Percentiles rank a stretch among this genome's conserved stretches.
Evolutionary conservation across 371 early-diverging fungal genomes (phyloP).

Genomic region (Parasitella parasitica): DNA sequence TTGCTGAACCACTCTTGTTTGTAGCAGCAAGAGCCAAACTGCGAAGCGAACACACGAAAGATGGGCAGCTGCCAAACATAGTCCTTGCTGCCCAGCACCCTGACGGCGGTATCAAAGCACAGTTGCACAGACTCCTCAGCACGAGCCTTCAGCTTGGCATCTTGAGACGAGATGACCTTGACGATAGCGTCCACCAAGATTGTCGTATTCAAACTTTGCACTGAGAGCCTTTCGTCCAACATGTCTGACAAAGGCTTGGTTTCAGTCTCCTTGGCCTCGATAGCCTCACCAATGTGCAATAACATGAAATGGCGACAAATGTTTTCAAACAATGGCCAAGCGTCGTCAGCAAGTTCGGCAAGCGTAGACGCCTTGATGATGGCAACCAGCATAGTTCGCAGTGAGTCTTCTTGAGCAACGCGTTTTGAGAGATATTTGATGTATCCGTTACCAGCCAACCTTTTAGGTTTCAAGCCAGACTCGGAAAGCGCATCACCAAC

Average conservation of each 20-base stretch:
- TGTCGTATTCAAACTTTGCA: constrained; percentile 55
- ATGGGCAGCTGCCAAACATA: constrained; percentile 65
- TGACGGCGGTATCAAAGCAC: constrained; percentile 63
- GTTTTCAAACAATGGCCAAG: constrained; percentile 66
- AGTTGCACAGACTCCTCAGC: constrained; percentile 65
- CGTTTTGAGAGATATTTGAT: constrained; percentile 51
- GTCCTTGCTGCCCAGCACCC: constrained; percentile 59
- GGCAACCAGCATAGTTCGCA: constrained; percentile 63
- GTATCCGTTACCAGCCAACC: constrained; percentile 46
- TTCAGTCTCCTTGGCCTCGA: constrained; percentile 56
- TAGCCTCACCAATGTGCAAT: constrained; percentile 67
- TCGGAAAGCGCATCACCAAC: constrained; percentile 35
- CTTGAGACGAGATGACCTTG: constrained; percentile 73
- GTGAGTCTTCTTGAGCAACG: constrained; percentile 66
- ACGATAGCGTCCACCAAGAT: constrained; percentile 81
- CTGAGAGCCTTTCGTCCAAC: constrained; percentile 47
- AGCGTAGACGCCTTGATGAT: constrained; percentile 69
- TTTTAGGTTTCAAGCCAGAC: constrained; percentile 38
- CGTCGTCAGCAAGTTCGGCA: constrained; percentile 63
- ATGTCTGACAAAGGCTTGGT: constrained; percentile 46
- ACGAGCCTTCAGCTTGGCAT: constrained; percentile 56
- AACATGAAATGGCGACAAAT: constrained; percentile 77
- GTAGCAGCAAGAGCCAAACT: constrained; percentile 85
- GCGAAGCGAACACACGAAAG: constrained; percentile 75
- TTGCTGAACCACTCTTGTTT: constrained; percentile 83